phyloP scores from a whole-genome alignment of 2,329 filamentous ascomycete genomes.

The Colletotrichum sp. region DNA sequence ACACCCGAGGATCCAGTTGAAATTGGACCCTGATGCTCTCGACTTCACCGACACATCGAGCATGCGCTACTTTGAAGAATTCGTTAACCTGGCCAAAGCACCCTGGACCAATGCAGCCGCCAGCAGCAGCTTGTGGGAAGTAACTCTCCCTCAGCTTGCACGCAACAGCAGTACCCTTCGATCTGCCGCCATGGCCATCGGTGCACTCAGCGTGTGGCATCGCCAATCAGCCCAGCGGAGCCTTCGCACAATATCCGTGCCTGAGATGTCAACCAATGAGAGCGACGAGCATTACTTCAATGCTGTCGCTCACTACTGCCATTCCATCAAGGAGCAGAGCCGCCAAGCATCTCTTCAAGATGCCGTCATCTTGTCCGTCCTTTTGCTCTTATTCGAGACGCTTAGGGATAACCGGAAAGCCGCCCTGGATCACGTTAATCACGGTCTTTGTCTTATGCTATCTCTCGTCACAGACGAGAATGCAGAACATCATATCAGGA shows the following conservation, averaged over 20 bases:
- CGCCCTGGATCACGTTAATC: constrained; percentile 39
- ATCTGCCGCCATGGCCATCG: constrained; percentile 35
- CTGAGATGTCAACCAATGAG: not conserved
- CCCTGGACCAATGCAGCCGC: constrained; percentile 32
- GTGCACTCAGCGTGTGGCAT: constrained; percentile 30
- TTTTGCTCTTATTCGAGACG: constrained; percentile 35
- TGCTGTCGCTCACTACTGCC: constrained; percentile 39
- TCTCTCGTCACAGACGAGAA: constrained; percentile 31
- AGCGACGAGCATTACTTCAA: constrained; percentile 32
- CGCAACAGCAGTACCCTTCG: constrained; percentile 29
- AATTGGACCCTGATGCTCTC: constrained; percentile 15
- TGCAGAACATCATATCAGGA: not conserved
- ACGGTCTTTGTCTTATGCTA: constrained; percentile 37
- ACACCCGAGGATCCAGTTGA: constrained; percentile 6
- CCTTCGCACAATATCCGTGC: constrained; percentile 13
- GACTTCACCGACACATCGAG: constrained; percentile 21
- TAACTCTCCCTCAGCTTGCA: constrained; percentile 34
- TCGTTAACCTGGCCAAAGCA: constrained; percentile 29
- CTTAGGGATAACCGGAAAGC: constrained; percentile 33
- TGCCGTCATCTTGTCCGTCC: constrained; percentile 33
- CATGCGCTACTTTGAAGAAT: constrained; percentile 34
- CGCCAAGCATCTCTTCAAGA: constrained; percentile 29
- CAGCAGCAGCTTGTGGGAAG: constrained; percentile 29
- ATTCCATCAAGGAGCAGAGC: constrained; percentile 34
- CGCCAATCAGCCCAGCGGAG: constrained; percentile 8